Evolutionary conservation across 192 early-diverging fungal species (phyloP), one percentile per base, ranked within the genome.

Genomic region (Podila epicladia): DNA sequence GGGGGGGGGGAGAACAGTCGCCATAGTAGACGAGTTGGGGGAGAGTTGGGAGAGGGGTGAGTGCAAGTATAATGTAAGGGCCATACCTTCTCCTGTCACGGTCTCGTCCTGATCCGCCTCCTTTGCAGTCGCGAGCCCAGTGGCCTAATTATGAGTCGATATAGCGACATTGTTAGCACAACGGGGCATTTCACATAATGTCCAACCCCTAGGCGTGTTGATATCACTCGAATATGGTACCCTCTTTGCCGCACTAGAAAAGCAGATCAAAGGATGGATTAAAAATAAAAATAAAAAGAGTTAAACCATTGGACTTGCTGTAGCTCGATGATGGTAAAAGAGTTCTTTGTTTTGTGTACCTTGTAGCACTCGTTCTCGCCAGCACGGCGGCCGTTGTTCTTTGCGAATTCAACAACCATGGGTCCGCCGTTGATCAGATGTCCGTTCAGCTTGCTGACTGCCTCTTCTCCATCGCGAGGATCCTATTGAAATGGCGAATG

Each of bases 381-480:
- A 51, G 59, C 69, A 65, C 82, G 73, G 49, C 79, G 82, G 35
- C 82, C 84, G 45, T 74, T 82, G 57, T 87, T 87, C 72, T 87
- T 87, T 29, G 85, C 85, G 76, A 84, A 87, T 58, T 87, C 85
- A n/a, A 87, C 85, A 41, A 87, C 82, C 58, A 86, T 77, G 28
- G 60, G 45, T 68, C 58, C 65, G 5, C 53, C 65, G 65, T 74
- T 79, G 51, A 86, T 74, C 50, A 71, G 22, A n/a, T 84, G 69
- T 33, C 60, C 77, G 35, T 82, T 84, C 57, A 82, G 62, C 13
- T 62, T 74, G 32, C 67, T 64, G 22, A 75, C 57, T 32, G 83
- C 83, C 48, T 84, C 83, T 51, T 84, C 83, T 28, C 72, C 83
- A 69, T 84, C 83, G 58, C 83, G 83, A 12, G 50, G 17, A 41